Evolutionary conservation across 2,329 filamentous ascomycete genomes (phyloP), one percentile per base, ranked within the genome.

Genomic region (Cordyceps fumosorosea): DNA sequence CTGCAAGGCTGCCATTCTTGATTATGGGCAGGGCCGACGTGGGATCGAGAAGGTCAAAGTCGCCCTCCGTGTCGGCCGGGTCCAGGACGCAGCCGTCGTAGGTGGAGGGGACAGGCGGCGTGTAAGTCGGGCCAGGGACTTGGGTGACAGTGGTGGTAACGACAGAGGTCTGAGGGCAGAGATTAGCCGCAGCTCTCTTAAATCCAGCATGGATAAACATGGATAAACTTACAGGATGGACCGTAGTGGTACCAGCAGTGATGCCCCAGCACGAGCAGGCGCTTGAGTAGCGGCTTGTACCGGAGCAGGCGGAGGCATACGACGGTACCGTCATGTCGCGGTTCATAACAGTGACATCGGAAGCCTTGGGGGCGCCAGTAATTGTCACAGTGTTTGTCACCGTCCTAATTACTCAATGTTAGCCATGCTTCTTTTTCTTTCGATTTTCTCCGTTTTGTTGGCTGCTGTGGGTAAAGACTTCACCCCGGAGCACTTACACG

Each of bases 201-300:
- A 8, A 18, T n/a, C 20, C 6, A 3, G 29, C 10, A 26, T 26
- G 3, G 42, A 45, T 4, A 45, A 5, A 18, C 29, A 40, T 5
- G 5, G 18, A 20, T 16, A 6, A 32, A 5, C 51, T 16, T 20
- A 60, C 58, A 1, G 58, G 58, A 10, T 62, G 63, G 14, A 64
- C 52, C 5, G 65, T 67, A 22, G 62, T 20, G 8, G 67, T 68
- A n/a, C 45, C 45, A 6, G 47, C 64, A 3, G 60, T 64, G 45
- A 70, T 65, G 34, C 71, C 70, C 32, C 65, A 67, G 66, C 71
- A 72, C 0, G 66, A 68, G 65, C 71, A 72, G 7, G 70, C 71
- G 62, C 66, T 69, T 12, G 64, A 62, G 64, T 70, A 72, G 8
- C 50, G 51, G 22, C 58, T 64, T 0, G 59, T 44, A 44, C 64